Percentiles rank a stretch among this genome's conserved stretches.
These are phyloP conservation scores for Aaosphaeria pasadenensis DNA, from an alignment of 2,329 filamentous ascomycete genomes.

Conservation along the genomic window DNA sequence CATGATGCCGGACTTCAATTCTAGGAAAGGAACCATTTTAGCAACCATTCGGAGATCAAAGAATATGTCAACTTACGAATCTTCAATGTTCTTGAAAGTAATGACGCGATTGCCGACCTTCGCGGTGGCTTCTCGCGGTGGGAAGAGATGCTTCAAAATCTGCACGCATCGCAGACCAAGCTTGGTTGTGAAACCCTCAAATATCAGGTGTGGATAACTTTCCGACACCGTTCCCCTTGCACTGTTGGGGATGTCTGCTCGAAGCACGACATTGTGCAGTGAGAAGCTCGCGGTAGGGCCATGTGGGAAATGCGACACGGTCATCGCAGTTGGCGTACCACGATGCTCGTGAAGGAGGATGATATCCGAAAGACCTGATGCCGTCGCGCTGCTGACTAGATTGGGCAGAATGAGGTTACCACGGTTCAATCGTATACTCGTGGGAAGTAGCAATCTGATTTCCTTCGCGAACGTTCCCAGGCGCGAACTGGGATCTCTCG, in stretches of 20 bases:
- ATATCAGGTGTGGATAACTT: conserved; percentile 90
- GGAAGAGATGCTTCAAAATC: conserved; percentile 91
- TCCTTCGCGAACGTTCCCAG: conserved; percentile 92
- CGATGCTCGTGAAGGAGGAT: conserved; percentile 77
- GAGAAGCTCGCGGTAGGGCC: conserved; percentile 86
- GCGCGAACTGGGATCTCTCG: conserved; percentile 79
- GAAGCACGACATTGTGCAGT: conserved; percentile 86
- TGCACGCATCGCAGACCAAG: conserved; percentile 82
- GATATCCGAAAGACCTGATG: conserved; percentile 78
- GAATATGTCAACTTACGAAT: conserved; percentile 36
- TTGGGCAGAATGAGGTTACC: conserved; percentile 87
- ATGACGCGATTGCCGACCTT: conserved; percentile 88
- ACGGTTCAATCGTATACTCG: conserved; percentile 82
- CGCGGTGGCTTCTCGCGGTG: conserved; percentile 73
- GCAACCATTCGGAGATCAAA: too few relatives aligned
- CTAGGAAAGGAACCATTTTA: too few relatives aligned
- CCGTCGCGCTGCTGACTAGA: conserved; percentile 76
- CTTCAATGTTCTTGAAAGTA: conserved; percentile 80
- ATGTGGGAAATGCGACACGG: conserved; percentile 82
- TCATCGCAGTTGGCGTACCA: conserved; percentile 86
- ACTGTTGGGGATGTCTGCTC: conserved; percentile 87
- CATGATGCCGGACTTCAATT: conserved; percentile 89
- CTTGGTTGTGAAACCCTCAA: conserved; percentile 84
- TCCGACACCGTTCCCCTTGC: conserved; percentile 86
- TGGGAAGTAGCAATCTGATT: conserved; percentile 78